Percentiles rank a stretch among this genome's conserved stretches.
phyloP scores from a whole-genome alignment of 1,139 yeast species.

The Taiozyma onychis region DNA sequence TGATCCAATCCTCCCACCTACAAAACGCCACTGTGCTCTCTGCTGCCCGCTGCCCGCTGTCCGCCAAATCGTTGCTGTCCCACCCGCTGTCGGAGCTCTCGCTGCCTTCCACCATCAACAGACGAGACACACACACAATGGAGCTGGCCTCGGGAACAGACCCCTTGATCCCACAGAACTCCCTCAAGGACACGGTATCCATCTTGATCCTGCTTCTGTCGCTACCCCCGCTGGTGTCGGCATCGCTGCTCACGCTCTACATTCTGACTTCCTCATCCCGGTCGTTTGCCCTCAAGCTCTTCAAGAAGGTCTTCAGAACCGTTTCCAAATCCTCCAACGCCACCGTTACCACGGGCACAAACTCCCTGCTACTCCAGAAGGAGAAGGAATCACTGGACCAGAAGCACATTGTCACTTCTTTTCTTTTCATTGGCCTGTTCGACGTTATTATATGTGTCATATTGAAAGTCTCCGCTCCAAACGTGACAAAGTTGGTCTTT shows the following conservation, averaged over 20 bases:
- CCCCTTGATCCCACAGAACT: constrained; percentile 29
- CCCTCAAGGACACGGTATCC: constrained; percentile 41
- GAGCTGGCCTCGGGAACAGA: neutral
- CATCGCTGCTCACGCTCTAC: constrained; percentile 33
- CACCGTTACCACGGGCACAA: neutral
- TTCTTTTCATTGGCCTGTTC: constrained; percentile 19
- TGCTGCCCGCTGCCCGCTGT: neutral
- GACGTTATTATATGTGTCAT: constrained; percentile 31
- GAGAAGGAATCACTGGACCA: constrained; percentile 3
- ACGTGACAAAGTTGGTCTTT: constrained; percentile 33
- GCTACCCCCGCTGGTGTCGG: constrained; percentile 36
- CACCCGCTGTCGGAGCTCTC: neutral
- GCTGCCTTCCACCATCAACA: neutral
- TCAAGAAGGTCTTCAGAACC: constrained; percentile 25
- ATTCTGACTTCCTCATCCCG: constrained; percentile 37
- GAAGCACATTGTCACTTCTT: constrained; percentile 12
- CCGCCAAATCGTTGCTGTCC: neutral
- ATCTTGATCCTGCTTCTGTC: constrained; percentile 36
- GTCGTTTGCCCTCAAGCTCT: constrained; percentile 34
- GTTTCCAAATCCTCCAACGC: neutral
- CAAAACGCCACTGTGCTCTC: too few relatives aligned
- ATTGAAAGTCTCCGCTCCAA: constrained; percentile 31
- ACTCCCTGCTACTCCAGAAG: neutral
- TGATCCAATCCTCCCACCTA: too few relatives aligned
- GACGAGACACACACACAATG: neutral